Evolutionary conservation across 2,329 filamentous ascomycete species (phyloP).

Genomic region (Apiospora marii): DNA sequence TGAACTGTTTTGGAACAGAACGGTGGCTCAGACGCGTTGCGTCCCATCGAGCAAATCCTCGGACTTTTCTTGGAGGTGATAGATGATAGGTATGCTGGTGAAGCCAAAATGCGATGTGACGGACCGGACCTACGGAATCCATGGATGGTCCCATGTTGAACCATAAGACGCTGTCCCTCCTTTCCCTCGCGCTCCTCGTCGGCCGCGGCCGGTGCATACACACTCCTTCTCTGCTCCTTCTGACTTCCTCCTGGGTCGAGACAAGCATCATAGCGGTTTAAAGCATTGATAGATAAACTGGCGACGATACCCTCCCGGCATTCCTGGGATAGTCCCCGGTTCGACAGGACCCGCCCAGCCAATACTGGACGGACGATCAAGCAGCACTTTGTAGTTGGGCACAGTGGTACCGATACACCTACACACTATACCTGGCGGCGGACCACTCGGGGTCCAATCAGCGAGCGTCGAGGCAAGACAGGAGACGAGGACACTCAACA

Average conservation of each 20-base stretch:
- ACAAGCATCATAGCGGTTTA: neutral
- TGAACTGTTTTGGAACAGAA: conserved; percentile 16
- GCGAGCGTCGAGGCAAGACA: neutral
- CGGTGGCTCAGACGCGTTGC: conserved; percentile 18
- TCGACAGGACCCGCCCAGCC: conserved; percentile 12
- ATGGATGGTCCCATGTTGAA: conserved; percentile 19
- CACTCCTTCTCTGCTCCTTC: neutral
- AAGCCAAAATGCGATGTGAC: neutral
- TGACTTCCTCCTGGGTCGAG: neutral
- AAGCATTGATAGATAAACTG: conserved; percentile 4
- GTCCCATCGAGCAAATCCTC: neutral
- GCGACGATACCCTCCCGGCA: conserved; percentile 7
- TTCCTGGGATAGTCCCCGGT: conserved; percentile 19
- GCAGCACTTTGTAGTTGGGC: conserved; percentile 21
- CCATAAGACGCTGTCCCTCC: conserved; percentile 13
- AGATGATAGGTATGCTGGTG: conserved; percentile 1
- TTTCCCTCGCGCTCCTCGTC: neutral
- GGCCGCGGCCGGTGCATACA: neutral
- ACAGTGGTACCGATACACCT: conserved; percentile 6
- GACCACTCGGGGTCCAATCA: conserved; percentile 10
- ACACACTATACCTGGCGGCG: conserved; percentile 2
- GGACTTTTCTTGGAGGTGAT: conserved; percentile 6
- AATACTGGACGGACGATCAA: conserved; percentile 20
- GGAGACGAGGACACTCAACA: conserved; percentile 7
- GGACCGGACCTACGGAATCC: conserved; percentile 12